Conservation (phyloP, 345 rosid species). For the Eucalyptus tenuipes region DNA sequence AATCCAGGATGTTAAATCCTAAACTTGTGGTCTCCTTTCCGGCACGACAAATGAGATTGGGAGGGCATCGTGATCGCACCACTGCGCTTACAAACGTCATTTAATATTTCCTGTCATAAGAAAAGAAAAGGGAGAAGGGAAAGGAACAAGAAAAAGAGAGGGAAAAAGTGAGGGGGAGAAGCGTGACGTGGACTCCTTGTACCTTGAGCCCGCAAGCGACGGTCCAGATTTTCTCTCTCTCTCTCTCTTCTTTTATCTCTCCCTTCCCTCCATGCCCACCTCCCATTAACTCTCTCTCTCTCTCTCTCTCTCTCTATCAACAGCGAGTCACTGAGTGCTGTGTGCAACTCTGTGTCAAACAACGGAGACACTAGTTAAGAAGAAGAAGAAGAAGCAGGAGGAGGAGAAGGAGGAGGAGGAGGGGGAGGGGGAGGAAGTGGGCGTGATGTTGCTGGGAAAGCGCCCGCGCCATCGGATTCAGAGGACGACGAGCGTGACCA, state of each 20-base stretch:
- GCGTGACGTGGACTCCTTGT: slow-evolving; percentile 22
- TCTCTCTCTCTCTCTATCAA: background rate
- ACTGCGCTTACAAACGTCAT: background rate
- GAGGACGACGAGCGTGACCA: slow-evolving; percentile 68
- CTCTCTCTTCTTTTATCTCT: background rate
- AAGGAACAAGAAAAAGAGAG: background rate
- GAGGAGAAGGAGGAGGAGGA: background rate
- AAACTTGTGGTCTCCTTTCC: background rate
- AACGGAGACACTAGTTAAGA: background rate
- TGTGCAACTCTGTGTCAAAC: background rate
- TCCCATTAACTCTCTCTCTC: background rate
- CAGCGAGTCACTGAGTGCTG: background rate
- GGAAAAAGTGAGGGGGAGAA: background rate
- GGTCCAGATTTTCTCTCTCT: slow-evolving; percentile 30
- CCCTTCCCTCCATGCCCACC: background rate
- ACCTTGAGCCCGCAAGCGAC: slow-evolving; percentile 37
- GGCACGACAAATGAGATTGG: background rate
- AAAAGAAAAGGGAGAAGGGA: background rate
- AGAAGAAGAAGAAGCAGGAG: background rate
- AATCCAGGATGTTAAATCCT: background rate
- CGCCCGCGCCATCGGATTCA: slow-evolving; percentile 49
- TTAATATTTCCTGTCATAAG: background rate
- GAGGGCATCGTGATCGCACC: background rate
- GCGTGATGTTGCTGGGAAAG: slow-evolving; percentile 51
- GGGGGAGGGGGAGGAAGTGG: background rate